phyloP scores from a whole-genome alignment of 306 rosid genomes.

The Macrotyloma uniflorum region DNA sequence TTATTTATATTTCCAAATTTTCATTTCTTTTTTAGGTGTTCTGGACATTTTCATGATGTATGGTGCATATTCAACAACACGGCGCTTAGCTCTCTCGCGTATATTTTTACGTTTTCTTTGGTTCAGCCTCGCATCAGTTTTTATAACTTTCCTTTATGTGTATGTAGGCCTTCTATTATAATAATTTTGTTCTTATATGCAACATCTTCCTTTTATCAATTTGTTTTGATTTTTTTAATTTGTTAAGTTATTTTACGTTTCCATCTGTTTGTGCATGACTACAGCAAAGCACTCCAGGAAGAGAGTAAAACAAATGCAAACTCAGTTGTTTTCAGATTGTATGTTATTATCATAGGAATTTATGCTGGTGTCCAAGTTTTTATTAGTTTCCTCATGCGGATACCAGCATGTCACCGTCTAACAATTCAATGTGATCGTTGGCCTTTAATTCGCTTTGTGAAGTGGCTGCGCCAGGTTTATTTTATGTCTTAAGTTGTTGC shows the following conservation, averaged over 20 bases:
- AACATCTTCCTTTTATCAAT: constrained; percentile 5
- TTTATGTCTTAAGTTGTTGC: constrained; percentile 41
- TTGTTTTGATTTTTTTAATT: neutral
- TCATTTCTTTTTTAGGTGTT: constrained; percentile 62
- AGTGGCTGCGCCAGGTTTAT: constrained; percentile 96
- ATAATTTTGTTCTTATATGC: constrained; percentile 1
- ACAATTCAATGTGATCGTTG: constrained; percentile 89
- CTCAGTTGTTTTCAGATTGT: constrained; percentile 57
- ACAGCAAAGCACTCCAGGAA: constrained; percentile 89
- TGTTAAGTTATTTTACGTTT: constrained; percentile 21
- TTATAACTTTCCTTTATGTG: constrained; percentile 80
- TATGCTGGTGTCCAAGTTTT: constrained; percentile 88
- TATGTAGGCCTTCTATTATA: constrained; percentile 44
- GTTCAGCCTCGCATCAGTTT: constrained; percentile 78
- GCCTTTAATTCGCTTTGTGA: constrained; percentile 79
- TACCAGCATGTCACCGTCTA: constrained; percentile 81
- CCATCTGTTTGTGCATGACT: constrained; percentile 34
- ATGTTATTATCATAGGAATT: constrained; percentile 69
- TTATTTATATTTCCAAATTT: constrained; percentile 20
- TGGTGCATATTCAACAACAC: constrained; percentile 90
- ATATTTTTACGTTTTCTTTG: constrained; percentile 86
- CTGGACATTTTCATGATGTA: constrained; percentile 92
- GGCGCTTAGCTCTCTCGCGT: constrained; percentile 73
- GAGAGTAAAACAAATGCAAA: constrained; percentile 60
- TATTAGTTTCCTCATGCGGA: constrained; percentile 83